Evolutionary conservation across 1,139 yeast species (phyloP).

Genomic region (Oligophagozyma castellii): DNA sequence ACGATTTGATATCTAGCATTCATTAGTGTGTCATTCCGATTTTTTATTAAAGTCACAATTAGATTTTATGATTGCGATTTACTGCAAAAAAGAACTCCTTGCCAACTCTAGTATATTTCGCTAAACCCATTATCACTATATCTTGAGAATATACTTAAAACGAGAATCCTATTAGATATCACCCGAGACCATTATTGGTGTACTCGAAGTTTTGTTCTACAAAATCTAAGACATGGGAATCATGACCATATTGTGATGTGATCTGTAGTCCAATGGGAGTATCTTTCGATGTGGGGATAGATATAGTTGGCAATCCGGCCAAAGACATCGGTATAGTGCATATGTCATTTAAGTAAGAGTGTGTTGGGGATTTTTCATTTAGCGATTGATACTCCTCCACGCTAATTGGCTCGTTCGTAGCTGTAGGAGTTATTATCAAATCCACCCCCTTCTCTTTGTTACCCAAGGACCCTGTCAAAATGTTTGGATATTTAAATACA

Average conservation of each 20-base stretch:
- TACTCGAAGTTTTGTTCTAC: too few relatives aligned
- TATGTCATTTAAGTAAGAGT: conserved; percentile 65
- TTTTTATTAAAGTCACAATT: too few relatives aligned
- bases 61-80: too few relatives aligned
- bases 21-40: too few relatives aligned
- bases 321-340: conserved; percentile 83
- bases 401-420: conserved; percentile 46
- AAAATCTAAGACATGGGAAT: conserved; percentile 39
- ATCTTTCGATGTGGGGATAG: conserved; percentile 40
- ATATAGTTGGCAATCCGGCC: conserved; percentile 80
- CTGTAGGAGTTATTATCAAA: conserved; percentile 59
- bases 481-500: conserved; percentile 42
- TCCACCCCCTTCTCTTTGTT: conserved; percentile 37
- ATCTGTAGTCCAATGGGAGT: conserved; percentile 59
- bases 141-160: too few relatives aligned
- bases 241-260: conserved; percentile 81
- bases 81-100: too few relatives aligned
- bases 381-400: conserved; percentile 29
- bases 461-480: conserved; percentile 21
- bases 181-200: too few relatives aligned
- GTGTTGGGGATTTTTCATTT: conserved; percentile 35
- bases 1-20: too few relatives aligned
- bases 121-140: too few relatives aligned
- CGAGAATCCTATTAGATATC: too few relatives aligned
- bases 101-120: too few relatives aligned